Evolutionary conservation across 1,139 yeast genomes (phyloP).

Genomic region (Ogataea hybrid): DNA sequence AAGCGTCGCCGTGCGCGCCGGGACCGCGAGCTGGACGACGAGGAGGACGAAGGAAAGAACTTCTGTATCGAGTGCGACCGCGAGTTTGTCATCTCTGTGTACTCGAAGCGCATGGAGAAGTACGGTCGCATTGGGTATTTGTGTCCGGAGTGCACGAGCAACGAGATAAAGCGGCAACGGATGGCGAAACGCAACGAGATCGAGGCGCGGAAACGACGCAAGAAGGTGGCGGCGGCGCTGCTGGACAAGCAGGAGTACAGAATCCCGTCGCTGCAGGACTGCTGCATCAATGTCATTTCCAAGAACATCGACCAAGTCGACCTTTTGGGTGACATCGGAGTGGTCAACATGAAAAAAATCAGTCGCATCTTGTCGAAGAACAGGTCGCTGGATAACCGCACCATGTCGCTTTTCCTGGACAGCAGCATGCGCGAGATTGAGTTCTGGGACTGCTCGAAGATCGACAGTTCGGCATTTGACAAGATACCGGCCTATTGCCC

Average conservation of each 20-base stretch:
- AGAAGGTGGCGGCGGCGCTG: conserved; percentile 79
- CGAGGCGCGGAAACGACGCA: conserved; percentile 69
- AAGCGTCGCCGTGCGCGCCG: conserved; percentile 42
- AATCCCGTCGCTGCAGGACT: conserved; percentile 74
- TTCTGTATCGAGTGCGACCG: conserved; percentile 60
- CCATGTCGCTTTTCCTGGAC: conserved; percentile 70
- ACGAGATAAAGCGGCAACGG: conserved; percentile 42
- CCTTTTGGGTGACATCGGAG: conserved; percentile 76
- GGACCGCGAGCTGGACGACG: conserved; percentile 33
- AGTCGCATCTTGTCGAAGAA: conserved; percentile 77
- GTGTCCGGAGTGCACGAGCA: conserved; percentile 63
- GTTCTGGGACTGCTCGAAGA: conserved; percentile 91
- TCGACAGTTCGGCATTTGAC: conserved; percentile 62
- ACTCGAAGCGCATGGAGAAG: conserved; percentile 53
- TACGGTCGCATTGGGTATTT: conserved; percentile 50
- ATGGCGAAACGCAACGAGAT: conserved; percentile 50
- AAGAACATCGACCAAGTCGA: conserved; percentile 75
- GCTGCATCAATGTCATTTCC: conserved; percentile 71
- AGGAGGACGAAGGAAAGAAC: conserved; percentile 32
- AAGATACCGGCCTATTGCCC: conserved; percentile 83
- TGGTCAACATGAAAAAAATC: conserved; percentile 59
- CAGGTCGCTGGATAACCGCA: conserved; percentile 69
- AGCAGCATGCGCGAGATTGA: conserved; percentile 56
- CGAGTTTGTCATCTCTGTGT: conserved; percentile 59
- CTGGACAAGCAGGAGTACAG: conserved; percentile 64